These are phyloP conservation scores for Scutellaria galericulata DNA, from an alignment of 257 asterid genomes.

Conservation along the genomic window DNA sequence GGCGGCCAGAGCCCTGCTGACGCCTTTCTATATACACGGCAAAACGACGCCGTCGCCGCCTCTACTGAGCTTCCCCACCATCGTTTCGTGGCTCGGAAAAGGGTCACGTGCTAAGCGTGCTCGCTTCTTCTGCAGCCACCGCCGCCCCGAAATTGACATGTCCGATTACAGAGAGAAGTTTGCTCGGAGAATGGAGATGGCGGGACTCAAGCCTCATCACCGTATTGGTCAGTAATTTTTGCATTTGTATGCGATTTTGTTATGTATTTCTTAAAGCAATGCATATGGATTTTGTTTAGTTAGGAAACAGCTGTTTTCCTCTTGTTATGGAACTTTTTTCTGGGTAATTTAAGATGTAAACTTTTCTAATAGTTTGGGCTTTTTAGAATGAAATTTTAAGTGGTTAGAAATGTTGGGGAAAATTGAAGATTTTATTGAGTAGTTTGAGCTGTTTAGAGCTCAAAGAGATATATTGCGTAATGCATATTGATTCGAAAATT, in stretches of 20 bases:
- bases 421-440: neutral
- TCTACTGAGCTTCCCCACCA: constrained; percentile 27
- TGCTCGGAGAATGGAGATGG: constrained; percentile 76
- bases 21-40: constrained; percentile 43
- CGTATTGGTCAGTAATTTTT: constrained; percentile 60
- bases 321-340: neutral
- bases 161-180: constrained; percentile 54
- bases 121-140: constrained; percentile 64
- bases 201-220: constrained; percentile 82
- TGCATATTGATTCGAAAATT: neutral
- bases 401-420: neutral
- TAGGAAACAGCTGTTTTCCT: neutral
- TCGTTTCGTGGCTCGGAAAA: constrained; percentile 32
- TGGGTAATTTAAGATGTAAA: neutral
- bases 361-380: constrained; percentile 5
- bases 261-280: constrained; percentile 8
- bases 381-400: neutral
- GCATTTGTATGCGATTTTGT: neutral
- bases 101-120: constrained; percentile 24
- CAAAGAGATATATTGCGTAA: neutral
- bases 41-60: constrained; percentile 32
- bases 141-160: constrained; percentile 41
- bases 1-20: constrained; percentile 46
- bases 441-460: neutral
- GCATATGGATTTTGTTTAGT: neutral